These are phyloP conservation scores for Noccaea bulbosa DNA, from an alignment of 345 rosid species.

Conservation along the genomic window DNA sequence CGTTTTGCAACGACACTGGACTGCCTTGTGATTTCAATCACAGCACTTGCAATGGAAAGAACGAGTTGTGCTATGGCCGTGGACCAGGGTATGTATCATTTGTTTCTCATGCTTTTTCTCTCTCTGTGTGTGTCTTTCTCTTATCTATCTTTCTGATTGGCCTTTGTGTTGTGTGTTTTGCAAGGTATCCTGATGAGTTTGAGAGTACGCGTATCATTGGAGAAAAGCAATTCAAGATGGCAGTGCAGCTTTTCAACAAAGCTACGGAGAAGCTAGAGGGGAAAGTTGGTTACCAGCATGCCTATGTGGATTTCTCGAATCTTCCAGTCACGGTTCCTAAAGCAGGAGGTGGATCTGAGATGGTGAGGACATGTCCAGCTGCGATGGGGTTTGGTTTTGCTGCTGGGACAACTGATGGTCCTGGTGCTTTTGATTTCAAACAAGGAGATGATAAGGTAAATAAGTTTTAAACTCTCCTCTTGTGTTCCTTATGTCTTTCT, in stretches of 20 bases:
- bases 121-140: conserved; percentile 38
- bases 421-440: conserved; percentile 97
- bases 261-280: conserved; percentile 81
- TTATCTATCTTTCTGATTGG: conserved; percentile 60
- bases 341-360: conserved; percentile 71
- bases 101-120: conserved; percentile 50
- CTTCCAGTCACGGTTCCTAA: conserved; percentile 69
- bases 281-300: conserved; percentile 75
- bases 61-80: conserved; percentile 85
- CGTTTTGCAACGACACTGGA: conserved; percentile 88
- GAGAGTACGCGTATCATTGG: conserved; percentile 96
- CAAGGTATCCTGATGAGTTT: conserved; percentile 93
- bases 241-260: conserved; percentile 70
- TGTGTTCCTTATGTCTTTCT: not conserved
- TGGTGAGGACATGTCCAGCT: conserved; percentile 87
- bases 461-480: conserved; percentile 50
- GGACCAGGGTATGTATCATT: conserved; percentile 81
- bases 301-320: conserved; percentile 79
- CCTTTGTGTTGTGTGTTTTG: conserved; percentile 60
- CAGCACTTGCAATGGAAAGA: conserved; percentile 93
- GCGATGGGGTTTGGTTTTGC: conserved; percentile 99
- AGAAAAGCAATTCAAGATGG: conserved; percentile 84
- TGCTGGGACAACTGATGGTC: conserved; percentile 99
- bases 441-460: conserved; percentile 93
- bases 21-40: conserved; percentile 98